A percentile compares a stretch with the other conserved stretches of the same genome.
Conservation (phyloP, 1,284 basidiomycete genomes). For the Puccinia coronata region DNA sequence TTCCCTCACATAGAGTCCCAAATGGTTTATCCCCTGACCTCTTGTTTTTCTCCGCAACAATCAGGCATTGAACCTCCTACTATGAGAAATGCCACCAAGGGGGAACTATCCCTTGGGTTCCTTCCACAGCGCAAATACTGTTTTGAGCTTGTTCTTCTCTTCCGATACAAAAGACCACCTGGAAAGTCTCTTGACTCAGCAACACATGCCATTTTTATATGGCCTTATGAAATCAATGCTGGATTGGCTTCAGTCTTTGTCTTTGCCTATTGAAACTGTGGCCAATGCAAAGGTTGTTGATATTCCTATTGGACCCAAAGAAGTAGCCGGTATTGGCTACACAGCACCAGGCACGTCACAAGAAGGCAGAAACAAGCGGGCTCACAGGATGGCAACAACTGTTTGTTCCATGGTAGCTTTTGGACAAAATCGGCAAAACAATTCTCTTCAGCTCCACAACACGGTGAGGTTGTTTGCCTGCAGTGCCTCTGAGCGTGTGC, state of each 20-base stretch:
- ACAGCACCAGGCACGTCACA: too few species aligned
- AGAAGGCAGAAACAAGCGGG: not conserved
- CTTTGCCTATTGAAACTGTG: too few species aligned
- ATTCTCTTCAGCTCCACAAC: constrained; percentile 21
- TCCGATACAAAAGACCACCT: not conserved
- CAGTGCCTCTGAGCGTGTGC: not conserved
- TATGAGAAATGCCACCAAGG: not conserved
- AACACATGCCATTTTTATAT: not conserved
- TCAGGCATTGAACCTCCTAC: not conserved
- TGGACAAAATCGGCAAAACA: not conserved
- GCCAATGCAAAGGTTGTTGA: too few species aligned
- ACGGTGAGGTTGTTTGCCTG: constrained; percentile 3
- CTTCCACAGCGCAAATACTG: not conserved
- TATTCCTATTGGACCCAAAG: not conserved
- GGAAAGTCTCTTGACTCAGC: not conserved
- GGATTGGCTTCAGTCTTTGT: too few species aligned
- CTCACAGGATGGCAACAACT: not conserved
- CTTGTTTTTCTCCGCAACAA: not conserved
- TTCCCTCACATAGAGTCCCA: not conserved
- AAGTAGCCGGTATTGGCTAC: not conserved
- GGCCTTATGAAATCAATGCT: not conserved
- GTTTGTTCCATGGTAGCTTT: not conserved
- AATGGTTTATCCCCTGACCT: not conserved
- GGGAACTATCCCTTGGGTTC: not conserved
- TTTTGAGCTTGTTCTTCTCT: not conserved